phyloP scores from a whole-genome alignment of 2,329 filamentous ascomycete genomes.

The Magnaporthiopsis incrustans region DNA sequence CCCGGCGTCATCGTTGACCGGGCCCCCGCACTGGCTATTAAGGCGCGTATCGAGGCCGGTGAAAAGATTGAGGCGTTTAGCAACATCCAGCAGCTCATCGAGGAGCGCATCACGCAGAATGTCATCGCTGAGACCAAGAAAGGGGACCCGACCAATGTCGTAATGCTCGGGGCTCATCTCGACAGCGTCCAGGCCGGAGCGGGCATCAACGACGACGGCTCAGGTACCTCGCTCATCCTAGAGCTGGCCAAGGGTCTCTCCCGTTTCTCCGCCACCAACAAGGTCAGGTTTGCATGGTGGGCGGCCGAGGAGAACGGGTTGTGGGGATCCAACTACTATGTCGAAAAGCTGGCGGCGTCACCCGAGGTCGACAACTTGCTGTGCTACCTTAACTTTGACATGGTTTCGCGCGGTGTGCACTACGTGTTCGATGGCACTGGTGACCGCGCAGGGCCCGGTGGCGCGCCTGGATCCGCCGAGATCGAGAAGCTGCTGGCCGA shows the following conservation, averaged over 20 bases:
- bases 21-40: neutral
- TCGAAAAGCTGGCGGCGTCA: conserved; percentile 29
- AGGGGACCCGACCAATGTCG: conserved; percentile 54
- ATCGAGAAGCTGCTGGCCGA: conserved; percentile 37
- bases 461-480: conserved; percentile 44
- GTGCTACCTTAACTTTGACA: conserved; percentile 49
- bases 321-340: conserved; percentile 48
- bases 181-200: conserved; percentile 56
- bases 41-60: conserved; percentile 3
- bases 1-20: conserved; percentile 5
- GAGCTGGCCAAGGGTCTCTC: conserved; percentile 54
- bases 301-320: conserved; percentile 47
- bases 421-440: conserved; percentile 52
- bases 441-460: conserved; percentile 49
- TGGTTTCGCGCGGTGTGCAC: conserved; percentile 43
- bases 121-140: conserved; percentile 53
- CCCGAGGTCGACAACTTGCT: conserved; percentile 39
- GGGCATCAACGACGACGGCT: conserved; percentile 74
- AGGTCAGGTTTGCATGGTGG: conserved; percentile 56
- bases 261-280: conserved; percentile 29
- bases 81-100: conserved; percentile 7
- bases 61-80: conserved; percentile 3
- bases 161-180: conserved; percentile 58
- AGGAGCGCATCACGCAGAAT: conserved; percentile 38
- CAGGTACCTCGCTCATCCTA: conserved; percentile 53